Base-by-base conservation (phyloP, 352 stramenopile species). In the Phytophthora chlamydospora region DNA sequence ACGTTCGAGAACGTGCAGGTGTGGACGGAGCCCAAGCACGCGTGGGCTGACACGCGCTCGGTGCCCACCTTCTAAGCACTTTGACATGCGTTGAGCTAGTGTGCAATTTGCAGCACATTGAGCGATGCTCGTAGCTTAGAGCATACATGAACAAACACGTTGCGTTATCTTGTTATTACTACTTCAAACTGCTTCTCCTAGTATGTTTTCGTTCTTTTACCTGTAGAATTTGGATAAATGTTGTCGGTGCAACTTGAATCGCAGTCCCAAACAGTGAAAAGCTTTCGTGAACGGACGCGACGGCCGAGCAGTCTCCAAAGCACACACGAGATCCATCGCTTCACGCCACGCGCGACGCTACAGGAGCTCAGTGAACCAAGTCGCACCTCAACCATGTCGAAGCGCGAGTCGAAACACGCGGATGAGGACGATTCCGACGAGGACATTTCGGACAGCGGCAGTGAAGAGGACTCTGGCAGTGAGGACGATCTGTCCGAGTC, bases 401-500 rank as follows among this genome's bases (percentile, higher is more conserved):
- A 82, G 59, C 78, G 68, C 8, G 83, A 90, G 40, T 68, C 73
- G 11, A 90, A 90, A 66, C 73, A 68, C 39, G 83, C 85, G 47
- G 75, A 75, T 19, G 80, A 87, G 10, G 66, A 76, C 36, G 86
- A 68, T 27, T 66, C 45, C n/a, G 76, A 85, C 19, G 78, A 90
- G 19, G 80, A 89, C 27, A 81, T 78, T 48, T 85, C 76, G 14
- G 66, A 74, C 4, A 78, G 68, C 49, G 75, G 70, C 21, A 75
- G 71, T 6, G 68, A 64, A 9, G 65, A 62, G 32, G 64, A 70
- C 9, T 62, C 72, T 21, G 75, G 80, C 38, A 89, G 78, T 34
- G 79, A 94, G 29, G 77, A 91, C 44, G 83, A 94, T 33, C 68
- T 91, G 41, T 90, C 83, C 50, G 80, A 89, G 63, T 93, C 85